phyloP scores from a whole-genome alignment of 177 flowering plant genomes.

The Vitis hybrid region DNA sequence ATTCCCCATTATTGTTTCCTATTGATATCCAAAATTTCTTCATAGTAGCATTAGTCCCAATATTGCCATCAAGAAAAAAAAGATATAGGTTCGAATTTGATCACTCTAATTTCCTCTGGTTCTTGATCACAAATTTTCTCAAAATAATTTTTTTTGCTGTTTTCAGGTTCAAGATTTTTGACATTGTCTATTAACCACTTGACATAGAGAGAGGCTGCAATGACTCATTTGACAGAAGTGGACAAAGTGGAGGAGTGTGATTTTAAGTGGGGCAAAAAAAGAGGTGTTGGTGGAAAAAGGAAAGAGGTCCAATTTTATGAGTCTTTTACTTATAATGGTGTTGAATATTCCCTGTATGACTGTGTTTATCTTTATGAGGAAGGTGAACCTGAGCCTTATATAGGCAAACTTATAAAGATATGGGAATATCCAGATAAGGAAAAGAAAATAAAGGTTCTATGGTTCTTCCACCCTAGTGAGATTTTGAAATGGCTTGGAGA shows the following conservation, averaged over 20 bases:
- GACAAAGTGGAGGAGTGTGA: constrained; percentile 29
- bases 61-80: no score
- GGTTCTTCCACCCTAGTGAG: constrained; percentile 83
- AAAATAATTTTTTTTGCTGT: neutral
- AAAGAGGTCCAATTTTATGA: constrained; percentile 69
- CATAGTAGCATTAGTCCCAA: no score
- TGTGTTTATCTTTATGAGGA: constrained; percentile 58
- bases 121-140: neutral
- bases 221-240: constrained; percentile 16
- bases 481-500: constrained; percentile 40
- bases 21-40: no score
- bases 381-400: constrained; percentile 54
- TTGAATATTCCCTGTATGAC: constrained; percentile 59
- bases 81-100: neutral
- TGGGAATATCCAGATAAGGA: constrained; percentile 46
- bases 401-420: constrained; percentile 76
- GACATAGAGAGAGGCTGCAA: neutral
- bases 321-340: constrained; percentile 80
- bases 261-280: constrained; percentile 79
- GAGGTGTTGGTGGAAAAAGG: constrained; percentile 56
- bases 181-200: neutral
- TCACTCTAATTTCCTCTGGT: neutral
- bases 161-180: constrained; percentile 1
- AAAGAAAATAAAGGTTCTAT: constrained; percentile 65
- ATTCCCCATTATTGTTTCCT: no score